Evolutionary conservation across 768 basidiomycete species (phyloP), one percentile per base, ranked within the genome.

Genomic region (Lyophyllum decastes): DNA sequence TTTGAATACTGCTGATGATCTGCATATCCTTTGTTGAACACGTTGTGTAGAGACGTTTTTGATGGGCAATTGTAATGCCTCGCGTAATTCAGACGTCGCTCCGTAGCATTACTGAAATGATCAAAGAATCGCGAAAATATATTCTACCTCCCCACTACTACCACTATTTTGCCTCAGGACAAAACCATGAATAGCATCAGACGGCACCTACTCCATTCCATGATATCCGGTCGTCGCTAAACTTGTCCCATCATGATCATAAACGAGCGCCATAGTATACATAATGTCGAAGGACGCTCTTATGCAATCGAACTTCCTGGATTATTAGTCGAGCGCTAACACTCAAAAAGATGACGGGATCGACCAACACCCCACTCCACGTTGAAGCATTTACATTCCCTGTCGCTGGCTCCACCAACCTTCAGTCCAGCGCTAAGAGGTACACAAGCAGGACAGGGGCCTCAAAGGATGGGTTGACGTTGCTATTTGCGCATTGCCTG

Each of bases 401-500:
- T 7, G 38, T 25, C 22, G 22, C 47, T 40, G 58, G 52, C n/a
- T 25, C 41, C 4, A 59, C 61, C 26, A 48, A 53, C 41, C 61
- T 62, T 41, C 46, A 41, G 21, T 59, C 54, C 11, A 50, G 54
- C 41, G 61, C 58, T 2, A 62, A 62, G 55, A 56, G 55, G 58
- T 62, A 62, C 44, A 62, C 58, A n/a, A 50, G 47, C 6, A 46
- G 30, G 17, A 21, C 45, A 30, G 45, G 35, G 19, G n/a, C 49
- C 7, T 56, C 58, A 2, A 35, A 33, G 22, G 51, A 57, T 34
- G 61, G 61, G 9, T 22, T 63, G 52, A 63, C 61, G 19, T 49
- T 63, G 58, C 35, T 63, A 24, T 60, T 63, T 47, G 53, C 61
- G 14, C 61, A 63, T 40, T 55, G 58, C 41, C 24, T 63, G 24